Conservation (phyloP, 208 protist genomes). For the Crithidia bombi region DNA sequence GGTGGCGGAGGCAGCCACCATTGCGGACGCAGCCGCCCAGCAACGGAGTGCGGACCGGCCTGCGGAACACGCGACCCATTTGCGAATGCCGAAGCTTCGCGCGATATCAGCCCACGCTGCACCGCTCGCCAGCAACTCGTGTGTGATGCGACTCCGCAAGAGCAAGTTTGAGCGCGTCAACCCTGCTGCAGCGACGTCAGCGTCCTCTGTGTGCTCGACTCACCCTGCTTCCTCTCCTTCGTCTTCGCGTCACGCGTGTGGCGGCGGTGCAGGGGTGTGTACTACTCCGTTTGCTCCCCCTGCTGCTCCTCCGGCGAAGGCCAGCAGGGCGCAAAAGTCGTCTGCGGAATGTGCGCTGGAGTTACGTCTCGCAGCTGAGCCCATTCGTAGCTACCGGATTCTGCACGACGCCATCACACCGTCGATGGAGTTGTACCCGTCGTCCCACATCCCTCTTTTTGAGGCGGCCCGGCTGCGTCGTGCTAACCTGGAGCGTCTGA, state of each 20-base stretch:
- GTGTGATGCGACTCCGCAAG: constrained; percentile 23
- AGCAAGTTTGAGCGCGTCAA: constrained; percentile 13
- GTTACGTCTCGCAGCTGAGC: constrained; percentile 32
- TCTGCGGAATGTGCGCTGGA: background rate
- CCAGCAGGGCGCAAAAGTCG: no score
- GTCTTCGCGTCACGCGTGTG: background rate
- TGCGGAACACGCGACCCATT: background rate
- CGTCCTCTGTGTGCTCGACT: no score
- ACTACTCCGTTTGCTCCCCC: no score
- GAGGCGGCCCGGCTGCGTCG: constrained; percentile 9
- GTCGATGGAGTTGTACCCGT: background rate
- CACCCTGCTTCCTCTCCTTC: background rate
- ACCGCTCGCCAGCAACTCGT: background rate
- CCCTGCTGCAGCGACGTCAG: background rate
- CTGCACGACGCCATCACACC: constrained; percentile 31
- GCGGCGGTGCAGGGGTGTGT: no score
- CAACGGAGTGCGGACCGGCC: background rate
- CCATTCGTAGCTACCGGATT: constrained; percentile 55
- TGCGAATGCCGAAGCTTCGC: constrained; percentile 12
- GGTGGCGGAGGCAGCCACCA: background rate
- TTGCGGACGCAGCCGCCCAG: background rate
- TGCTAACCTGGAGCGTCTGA: constrained; percentile 34
- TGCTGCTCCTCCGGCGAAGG: no score
- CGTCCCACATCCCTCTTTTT: background rate
- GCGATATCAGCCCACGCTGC: background rate